Base-by-base conservation (phyloP, 2,329 filamentous ascomycete genomes). In the Colletotrichum euphorbiae region DNA sequence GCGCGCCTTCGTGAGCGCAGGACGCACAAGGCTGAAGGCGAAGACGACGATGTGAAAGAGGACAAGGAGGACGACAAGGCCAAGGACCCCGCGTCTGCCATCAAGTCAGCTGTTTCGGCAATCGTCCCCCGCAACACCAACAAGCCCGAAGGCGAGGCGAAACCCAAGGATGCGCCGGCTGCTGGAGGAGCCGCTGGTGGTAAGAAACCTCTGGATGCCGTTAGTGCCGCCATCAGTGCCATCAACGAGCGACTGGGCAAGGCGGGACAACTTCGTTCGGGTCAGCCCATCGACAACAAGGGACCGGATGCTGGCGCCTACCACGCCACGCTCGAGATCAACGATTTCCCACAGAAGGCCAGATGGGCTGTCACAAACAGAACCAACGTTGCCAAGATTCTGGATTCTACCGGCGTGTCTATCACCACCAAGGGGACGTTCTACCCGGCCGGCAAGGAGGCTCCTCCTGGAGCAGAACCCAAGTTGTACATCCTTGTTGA, bases 401-500 rank as follows among this genome's bases (percentile, higher is more conserved):
- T 99, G 71, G 96, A 99, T 76, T 89, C 93, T 9, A 98, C 95
- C 0, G 95, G 94, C 45, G 97, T 94, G 1, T 97, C 93, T 6
- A 99, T 99, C 78, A 99, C 96, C 0, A 98, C 94, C 50, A 99
- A 99, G 83, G 96, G 96, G 72, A 96, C 87, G 69, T 98, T 93
- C 79, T 98, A 98, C 75, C 80, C 91, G 1, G 76, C 89, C 2
- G 94, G 94, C 72, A 97, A 97, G 77, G 91, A 93, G 72, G 93
- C 93, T 2, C 88, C 85, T 7, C 79, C 90, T 0, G 90, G 88
- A 40, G 91, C 90, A 62, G 90, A 94, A 73, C 92, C 96, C n/a
- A 98, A 98, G 83, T 83, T 99, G 74, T 99, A 98, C 78, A 98
- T 99, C 75, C 87, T 99, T 69, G 97, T 99, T 65, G 96, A 99